Percentiles rank a stretch among this genome's conserved stretches.
Conservation (phyloP, 148 eudicot species). For the Tetragonia tetragonoides region DNA sequence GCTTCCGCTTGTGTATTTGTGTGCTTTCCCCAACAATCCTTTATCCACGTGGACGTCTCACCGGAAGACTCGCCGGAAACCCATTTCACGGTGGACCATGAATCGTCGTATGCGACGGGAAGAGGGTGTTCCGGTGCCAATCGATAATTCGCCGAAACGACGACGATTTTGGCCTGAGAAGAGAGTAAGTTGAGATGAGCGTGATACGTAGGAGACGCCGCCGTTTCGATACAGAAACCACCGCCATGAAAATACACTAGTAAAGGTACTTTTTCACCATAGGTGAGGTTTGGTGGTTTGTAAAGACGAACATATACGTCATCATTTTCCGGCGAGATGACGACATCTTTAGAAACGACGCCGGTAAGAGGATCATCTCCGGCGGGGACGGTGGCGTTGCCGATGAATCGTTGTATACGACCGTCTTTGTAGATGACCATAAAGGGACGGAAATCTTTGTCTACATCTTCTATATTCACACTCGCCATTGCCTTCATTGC, state of each 20-base stretch:
- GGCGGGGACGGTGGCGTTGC: conserved; percentile 25
- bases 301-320: conserved; percentile 31
- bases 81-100: conserved; percentile 40
- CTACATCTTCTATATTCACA: conserved; percentile 23
- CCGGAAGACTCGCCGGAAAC: conserved; percentile 5
- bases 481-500: conserved; percentile 14
- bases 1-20: no score
- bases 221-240: conserved; percentile 30
- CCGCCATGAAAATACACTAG: conserved; percentile 39
- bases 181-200: conserved; percentile 16
- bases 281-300: conserved; percentile 26
- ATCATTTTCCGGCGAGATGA: conserved; percentile 21
- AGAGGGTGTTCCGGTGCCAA: conserved; percentile 47
- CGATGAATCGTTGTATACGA: conserved; percentile 28
- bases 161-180: conserved; percentile 29
- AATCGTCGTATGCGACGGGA: conserved; percentile 37
- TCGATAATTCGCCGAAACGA: conserved; percentile 43
- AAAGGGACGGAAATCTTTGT: conserved; percentile 26
- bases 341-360: conserved; percentile 41
- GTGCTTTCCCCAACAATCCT: no score
- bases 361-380: conserved; percentile 29
- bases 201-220: conserved; percentile 26
- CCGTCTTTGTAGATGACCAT: conserved; percentile 49
- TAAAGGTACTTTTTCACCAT: conserved; percentile 19
- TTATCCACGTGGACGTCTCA: conserved; percentile 39